Evolutionary conservation across 1,139 yeast species (phyloP).

Genomic region (Hemisphaericaspora xylanilytica): DNA sequence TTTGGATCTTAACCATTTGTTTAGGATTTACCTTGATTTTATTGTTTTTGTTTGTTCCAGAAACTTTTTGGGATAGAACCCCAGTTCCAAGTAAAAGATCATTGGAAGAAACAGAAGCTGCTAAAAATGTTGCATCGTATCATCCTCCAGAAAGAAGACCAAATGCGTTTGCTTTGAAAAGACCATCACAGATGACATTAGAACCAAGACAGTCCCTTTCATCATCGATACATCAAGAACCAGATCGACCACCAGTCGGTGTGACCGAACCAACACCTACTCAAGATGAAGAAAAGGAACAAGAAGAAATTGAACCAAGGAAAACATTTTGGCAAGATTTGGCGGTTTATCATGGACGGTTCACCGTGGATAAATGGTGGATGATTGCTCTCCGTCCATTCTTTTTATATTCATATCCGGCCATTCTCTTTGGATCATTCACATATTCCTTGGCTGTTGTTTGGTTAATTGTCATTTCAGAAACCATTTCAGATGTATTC

Average conservation of each 20-base stretch:
- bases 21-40: conserved; percentile 46
- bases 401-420: conserved; percentile 50
- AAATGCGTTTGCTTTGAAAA: conserved; percentile 31
- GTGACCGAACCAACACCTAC: conserved; percentile 15
- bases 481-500: conserved; percentile 53
- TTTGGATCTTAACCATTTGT: conserved; percentile 57
- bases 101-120: conserved; percentile 47
- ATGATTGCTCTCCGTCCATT: conserved; percentile 59
- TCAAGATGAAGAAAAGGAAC: neutral
- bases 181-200: conserved; percentile 18
- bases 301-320: neutral
- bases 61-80: conserved; percentile 62
- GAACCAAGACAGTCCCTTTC: conserved; percentile 21
- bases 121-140: conserved; percentile 37
- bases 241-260: conserved; percentile 18
- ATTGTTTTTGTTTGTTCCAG: conserved; percentile 58
- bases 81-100: conserved; percentile 53
- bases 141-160: conserved; percentile 31
- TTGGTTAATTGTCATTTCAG: conserved; percentile 62
- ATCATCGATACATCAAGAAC: conserved; percentile 16
- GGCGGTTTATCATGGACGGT: conserved; percentile 42
- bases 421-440: conserved; percentile 52
- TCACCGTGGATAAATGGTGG: conserved; percentile 53
- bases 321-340: conserved; percentile 22
- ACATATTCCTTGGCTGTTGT: conserved; percentile 58